These are phyloP conservation scores for Colletotrichum melonis DNA, from an alignment of 2,329 filamentous ascomycete species.

Conservation along the genomic window DNA sequence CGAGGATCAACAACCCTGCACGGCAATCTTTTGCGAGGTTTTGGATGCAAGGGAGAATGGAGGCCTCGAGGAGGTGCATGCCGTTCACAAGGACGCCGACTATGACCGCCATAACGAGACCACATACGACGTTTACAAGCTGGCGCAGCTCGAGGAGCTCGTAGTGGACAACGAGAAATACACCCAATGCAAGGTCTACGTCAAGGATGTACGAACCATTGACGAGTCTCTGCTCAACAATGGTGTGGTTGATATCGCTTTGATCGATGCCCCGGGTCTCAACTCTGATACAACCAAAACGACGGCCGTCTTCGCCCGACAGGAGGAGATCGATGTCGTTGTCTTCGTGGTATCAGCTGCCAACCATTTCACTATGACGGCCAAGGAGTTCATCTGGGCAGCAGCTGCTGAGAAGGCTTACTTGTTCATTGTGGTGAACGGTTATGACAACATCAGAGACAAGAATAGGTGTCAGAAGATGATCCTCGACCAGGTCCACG, in stretches of 20 bases:
- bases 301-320: constrained; percentile 94
- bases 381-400: constrained; percentile 97
- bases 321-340: constrained; percentile 98
- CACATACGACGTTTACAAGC: constrained; percentile 87
- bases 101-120: constrained; percentile 94
- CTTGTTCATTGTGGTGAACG: constrained; percentile 96
- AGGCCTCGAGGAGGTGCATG: constrained; percentile 94
- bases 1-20: constrained; percentile 98
- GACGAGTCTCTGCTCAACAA: constrained; percentile 97
- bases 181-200: constrained; percentile 95
- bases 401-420: constrained; percentile 98
- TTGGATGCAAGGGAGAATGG: constrained; percentile 91
- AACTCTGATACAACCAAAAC: constrained; percentile 98
- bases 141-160: constrained; percentile 86
- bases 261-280: constrained; percentile 95
- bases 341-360: constrained; percentile 98
- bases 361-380: constrained; percentile 97
- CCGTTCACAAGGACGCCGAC: constrained; percentile 81
- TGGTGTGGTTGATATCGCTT: constrained; percentile 95
- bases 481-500: constrained; percentile 89
- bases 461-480: constrained; percentile 91
- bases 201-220: constrained; percentile 88
- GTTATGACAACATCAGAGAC: constrained; percentile 93
- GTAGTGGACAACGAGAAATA: constrained; percentile 91
- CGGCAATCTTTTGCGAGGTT: constrained; percentile 98